Base-by-base conservation (phyloP, 371 early-diverging fungal species). In the Mucor saturninus region DNA sequence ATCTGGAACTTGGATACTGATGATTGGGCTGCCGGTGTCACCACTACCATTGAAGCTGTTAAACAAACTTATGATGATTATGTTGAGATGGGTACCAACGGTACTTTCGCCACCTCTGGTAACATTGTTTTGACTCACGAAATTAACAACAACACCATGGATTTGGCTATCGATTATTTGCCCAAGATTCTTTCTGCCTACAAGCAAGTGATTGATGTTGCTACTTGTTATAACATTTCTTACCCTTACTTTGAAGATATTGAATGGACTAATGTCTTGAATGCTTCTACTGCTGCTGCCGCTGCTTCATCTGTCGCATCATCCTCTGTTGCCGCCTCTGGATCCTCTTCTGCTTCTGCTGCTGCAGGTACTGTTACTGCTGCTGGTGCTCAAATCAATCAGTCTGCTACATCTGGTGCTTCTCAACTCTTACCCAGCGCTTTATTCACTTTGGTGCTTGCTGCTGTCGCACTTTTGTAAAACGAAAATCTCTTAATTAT, bases 51-150 rank as follows among this genome's bases (percentile, higher is more conserved):
- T 2, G 46, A 64, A 10, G 63, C 62, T 28, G 75, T 76, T 1
- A 62, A 79, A 35, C 51, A 69, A 15, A 73, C 40, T 40, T 80
- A 79, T 60, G 48, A 74, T 29, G 50, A 64, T 39, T 80, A 65
- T 57, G 66, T 80, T 49, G 45, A 56, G 7, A 78, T 77, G 76
- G 80, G 83, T 39, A 68, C 63, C 26, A 75, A 80, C 55, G 83
- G 83, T 58, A 77, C 79, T 21, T 75, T 77, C 61, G 65, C 72
- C 42, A 42, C 56, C 32, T 45, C 46, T 48, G 78, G 76, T 65
- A 79, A 72, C 64, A 72, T 79, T 57, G 78, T 80, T 14, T 64
- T 81, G 43, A 64, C 75, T 53, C 84, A 84, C 68, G 81, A 84
- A 73, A 73, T 84, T 57, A 73, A 78, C 55, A 81, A 84, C 68